Conservation (phyloP, 768 basidiomycete species). For the Agaricus blazei region DNA sequence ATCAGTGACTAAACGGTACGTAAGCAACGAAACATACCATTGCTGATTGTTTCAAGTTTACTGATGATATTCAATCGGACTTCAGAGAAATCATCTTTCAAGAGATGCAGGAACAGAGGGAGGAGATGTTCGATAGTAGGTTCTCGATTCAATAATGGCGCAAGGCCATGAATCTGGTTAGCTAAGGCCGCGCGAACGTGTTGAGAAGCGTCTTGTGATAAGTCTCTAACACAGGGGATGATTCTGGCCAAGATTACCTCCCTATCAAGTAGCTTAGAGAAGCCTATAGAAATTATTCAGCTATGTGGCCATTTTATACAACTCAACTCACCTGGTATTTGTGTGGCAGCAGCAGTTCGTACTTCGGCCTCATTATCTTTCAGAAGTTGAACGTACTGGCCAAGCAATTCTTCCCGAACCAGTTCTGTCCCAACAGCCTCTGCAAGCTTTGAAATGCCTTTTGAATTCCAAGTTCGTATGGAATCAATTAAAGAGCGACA, state of each 20-base stretch:
- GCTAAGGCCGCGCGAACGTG: conserved; percentile 97
- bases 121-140: conserved; percentile 95
- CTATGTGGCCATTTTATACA: conserved; percentile 3
- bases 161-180: conserved; percentile 93
- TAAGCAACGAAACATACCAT: conserved; percentile 47
- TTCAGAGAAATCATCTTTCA: conserved; percentile 99
- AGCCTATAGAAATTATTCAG: conserved; percentile 48
- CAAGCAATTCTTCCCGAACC: conserved; percentile 90
- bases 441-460: conserved; percentile 55
- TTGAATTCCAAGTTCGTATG: neutral
- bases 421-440: conserved; percentile 86
- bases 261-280: conserved; percentile 88
- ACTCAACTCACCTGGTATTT: conserved; percentile 78
- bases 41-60: conserved; percentile 94
- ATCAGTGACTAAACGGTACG: conserved; percentile 9
- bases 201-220: conserved; percentile 91
- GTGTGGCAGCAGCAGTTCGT: conserved; percentile 90
- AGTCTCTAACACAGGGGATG: conserved; percentile 91
- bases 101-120: conserved; percentile 90
- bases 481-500: conserved; percentile 8
- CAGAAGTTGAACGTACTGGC: conserved; percentile 87
- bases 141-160: conserved; percentile 89
- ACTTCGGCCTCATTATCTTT: conserved; percentile 99
- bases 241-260: conserved; percentile 92
- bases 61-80: conserved; percentile 97